These are phyloP conservation scores for Alnus rubra DNA, from an alignment of 306 rosid genomes.

Conservation along the genomic window DNA sequence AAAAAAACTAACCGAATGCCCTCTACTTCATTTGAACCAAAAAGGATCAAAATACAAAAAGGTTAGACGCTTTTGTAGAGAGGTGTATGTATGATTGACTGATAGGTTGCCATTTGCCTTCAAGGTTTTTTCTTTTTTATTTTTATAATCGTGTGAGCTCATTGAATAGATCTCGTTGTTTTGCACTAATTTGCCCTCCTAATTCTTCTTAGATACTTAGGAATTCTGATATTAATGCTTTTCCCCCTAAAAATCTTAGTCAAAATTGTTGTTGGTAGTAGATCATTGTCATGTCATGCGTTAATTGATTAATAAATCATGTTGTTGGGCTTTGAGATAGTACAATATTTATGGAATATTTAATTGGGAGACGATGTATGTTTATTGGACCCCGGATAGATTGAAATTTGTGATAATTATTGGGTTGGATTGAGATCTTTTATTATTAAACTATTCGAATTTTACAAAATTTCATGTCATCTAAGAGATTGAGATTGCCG, in stretches of 20 bases:
- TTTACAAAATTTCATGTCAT: too few species aligned
- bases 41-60: too few species aligned
- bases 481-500: too few species aligned
- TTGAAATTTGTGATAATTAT: too few species aligned
- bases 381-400: too few species aligned
- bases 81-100: conserved; percentile 51
- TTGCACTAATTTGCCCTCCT: conserved; percentile 29
- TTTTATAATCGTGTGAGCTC: conserved; percentile 31
- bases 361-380: too few species aligned
- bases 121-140: background rate
- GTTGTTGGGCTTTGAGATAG: background rate
- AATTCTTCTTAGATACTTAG: conserved; percentile 6
- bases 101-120: conserved; percentile 16
- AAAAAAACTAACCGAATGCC: too few species aligned
- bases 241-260: background rate
- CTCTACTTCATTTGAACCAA: too few species aligned
- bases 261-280: background rate
- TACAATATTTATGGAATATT: background rate
- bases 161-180: conserved; percentile 21
- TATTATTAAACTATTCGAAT: too few species aligned
- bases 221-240: background rate
- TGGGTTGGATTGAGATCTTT: too few species aligned
- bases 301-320: background rate
- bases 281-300: background rate
- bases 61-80: conserved; percentile 43